These are phyloP conservation scores for Hypseocharis bilobata DNA, from an alignment of 441 rosid genomes.

Conservation along the genomic window DNA sequence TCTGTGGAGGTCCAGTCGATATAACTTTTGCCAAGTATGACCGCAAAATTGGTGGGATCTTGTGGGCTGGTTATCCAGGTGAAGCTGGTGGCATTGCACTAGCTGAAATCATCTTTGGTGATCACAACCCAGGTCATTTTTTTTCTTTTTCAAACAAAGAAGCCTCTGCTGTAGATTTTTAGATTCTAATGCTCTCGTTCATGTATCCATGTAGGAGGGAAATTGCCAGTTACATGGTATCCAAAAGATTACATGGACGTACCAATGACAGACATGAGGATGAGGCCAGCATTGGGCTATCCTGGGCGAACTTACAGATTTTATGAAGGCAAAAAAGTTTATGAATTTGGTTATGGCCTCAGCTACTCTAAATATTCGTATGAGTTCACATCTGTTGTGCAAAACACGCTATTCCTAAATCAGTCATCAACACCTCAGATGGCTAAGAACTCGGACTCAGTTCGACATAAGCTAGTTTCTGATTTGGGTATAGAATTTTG, in stretches of 20 bases:
- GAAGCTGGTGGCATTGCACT: constrained; percentile 70
- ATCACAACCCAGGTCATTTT: constrained; percentile 44
- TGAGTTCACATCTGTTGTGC: constrained; percentile 25
- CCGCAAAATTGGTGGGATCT: constrained; percentile 48
- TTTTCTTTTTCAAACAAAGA: too few relatives aligned
- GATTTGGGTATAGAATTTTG: constrained; percentile 43
- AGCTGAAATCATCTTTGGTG: constrained; percentile 66
- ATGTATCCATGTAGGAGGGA: constrained; percentile 45
- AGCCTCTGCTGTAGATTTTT: not conserved
- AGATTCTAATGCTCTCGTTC: not conserved
- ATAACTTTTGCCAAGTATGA: constrained; percentile 48
- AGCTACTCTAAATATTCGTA: constrained; percentile 62
- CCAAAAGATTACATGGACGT: constrained; percentile 51
- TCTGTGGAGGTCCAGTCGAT: constrained; percentile 73
- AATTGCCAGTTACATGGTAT: constrained; percentile 82
- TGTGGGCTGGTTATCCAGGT: constrained; percentile 90
- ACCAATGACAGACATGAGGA: constrained; percentile 86
- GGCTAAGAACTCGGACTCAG: constrained; percentile 18
- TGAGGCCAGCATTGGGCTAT: constrained; percentile 59
- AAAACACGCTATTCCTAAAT: constrained; percentile 30
- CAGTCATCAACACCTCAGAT: constrained; percentile 14
- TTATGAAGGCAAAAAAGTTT: constrained; percentile 53
- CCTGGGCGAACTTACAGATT: constrained; percentile 86
- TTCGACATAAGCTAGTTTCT: constrained; percentile 28
- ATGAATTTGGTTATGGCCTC: constrained; percentile 60